A percentile compares a stretch with the other conserved stretches of the same genome.
These are phyloP conservation scores for Wallacemonas rigidus DNA, from an alignment of 208 protist species.

Conservation along the genomic window DNA sequence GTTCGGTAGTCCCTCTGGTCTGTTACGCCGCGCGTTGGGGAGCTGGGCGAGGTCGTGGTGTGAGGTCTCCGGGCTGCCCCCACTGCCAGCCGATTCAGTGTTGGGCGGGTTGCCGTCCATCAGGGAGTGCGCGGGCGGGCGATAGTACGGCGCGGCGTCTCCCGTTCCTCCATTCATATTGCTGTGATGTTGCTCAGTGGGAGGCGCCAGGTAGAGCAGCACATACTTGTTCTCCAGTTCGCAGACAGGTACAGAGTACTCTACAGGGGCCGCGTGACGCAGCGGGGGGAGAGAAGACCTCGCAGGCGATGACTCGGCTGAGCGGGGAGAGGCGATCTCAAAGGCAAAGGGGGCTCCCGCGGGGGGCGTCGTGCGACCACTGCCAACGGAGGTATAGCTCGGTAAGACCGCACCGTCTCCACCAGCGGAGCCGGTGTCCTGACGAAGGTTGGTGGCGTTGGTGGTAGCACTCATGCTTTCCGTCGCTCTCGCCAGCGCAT, in stretches of 20 bases:
- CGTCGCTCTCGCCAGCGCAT: not conserved
- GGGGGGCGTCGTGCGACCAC: not conserved
- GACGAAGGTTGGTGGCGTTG: no score
- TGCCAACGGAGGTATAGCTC: not conserved
- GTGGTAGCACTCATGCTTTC: not conserved
- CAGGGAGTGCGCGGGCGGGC: not conserved
- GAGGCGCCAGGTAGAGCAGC: conserved; percentile 52
- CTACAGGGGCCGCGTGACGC: conserved; percentile 21
- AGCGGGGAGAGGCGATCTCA: not conserved
- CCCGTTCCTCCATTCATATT: not conserved
- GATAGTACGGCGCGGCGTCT: not conserved
- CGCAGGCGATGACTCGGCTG: conserved; percentile 5
- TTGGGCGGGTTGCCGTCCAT: not conserved
- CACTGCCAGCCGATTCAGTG: not conserved
- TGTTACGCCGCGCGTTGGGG: no score
- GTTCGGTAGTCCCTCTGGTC: not conserved
- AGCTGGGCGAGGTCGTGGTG: not conserved
- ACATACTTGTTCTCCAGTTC: conserved; percentile 68
- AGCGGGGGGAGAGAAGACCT: not conserved
- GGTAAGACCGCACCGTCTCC: not conserved
- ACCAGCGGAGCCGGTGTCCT: no score
- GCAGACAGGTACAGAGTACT: conserved; percentile 51
- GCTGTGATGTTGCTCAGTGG: not conserved
- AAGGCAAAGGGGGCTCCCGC: not conserved
- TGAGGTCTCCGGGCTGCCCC: not conserved